phyloP scores from a whole-genome alignment of 257 asterid species.

The Solanum lycopersicoides region DNA sequence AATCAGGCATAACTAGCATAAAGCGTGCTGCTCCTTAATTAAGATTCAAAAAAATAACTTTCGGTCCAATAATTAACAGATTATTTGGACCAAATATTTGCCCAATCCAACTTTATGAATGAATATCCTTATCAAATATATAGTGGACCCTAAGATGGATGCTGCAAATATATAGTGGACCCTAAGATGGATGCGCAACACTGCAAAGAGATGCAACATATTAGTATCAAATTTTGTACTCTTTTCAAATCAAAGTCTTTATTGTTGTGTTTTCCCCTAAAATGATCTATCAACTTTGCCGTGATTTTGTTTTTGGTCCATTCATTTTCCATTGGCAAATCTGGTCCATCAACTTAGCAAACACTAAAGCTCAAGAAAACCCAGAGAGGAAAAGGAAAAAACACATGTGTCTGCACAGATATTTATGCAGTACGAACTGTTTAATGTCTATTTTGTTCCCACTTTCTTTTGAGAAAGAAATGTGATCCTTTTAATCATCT shows the following conservation, averaged over 20 bases:
- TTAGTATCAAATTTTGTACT: no score
- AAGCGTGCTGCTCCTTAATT: no score
- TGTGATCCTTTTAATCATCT: not conserved
- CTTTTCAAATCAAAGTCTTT: no score
- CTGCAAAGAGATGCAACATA: not conserved
- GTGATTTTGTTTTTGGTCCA: not conserved
- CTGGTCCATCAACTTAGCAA: not conserved
- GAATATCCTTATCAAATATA: not conserved
- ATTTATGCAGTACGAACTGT: not conserved
- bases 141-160: not conserved
- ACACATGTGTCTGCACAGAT: not conserved
- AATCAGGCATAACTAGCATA: no score
- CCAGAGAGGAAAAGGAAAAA: not conserved
- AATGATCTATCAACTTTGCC: not conserved
- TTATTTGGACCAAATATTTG: not conserved
- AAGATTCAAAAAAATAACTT: no score
- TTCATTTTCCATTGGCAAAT: not conserved
- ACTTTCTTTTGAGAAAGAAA: not conserved
- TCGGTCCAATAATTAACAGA: no score
- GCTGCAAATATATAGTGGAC: not conserved
- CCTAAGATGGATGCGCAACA: not conserved
- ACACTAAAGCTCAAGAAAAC: not conserved
- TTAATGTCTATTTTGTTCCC: not conserved
- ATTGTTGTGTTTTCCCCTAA: not conserved
- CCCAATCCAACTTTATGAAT: not conserved